phyloP scores from a whole-genome alignment of 1,139 yeast species.

The Candida sanyaensis region DNA sequence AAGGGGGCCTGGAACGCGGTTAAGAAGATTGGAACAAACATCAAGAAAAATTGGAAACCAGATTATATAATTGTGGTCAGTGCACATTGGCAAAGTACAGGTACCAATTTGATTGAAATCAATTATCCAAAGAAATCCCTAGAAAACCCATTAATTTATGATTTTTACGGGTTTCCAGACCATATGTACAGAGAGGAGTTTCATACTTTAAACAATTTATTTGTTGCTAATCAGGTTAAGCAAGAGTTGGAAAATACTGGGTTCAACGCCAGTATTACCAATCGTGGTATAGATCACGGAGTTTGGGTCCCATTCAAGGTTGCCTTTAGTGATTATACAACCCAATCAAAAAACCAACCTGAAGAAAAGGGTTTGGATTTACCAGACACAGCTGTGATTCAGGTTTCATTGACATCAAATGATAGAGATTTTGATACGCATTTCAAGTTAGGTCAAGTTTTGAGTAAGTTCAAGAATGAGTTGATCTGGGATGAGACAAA shows the following conservation, averaged over 20 bases:
- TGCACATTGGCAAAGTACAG: slow-evolving; percentile 73
- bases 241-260: slow-evolving; percentile 42
- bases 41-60: slow-evolving; percentile 54
- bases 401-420: slow-evolving; percentile 59
- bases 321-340: slow-evolving; percentile 54
- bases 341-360: slow-evolving; percentile 18
- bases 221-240: slow-evolving; percentile 47
- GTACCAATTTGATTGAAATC: slow-evolving; percentile 47
- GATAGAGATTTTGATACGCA: slow-evolving; percentile 50
- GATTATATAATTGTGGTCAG: slow-evolving; percentile 65
- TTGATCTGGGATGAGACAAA: slow-evolving; percentile 32
- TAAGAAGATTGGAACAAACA: slow-evolving; percentile 49
- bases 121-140: slow-evolving; percentile 33
- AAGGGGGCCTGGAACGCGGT: slow-evolving; percentile 61
- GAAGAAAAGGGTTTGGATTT: slow-evolving; percentile 40
- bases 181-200: slow-evolving; percentile 65
- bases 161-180: slow-evolving; percentile 70
- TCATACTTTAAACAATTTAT: slow-evolving; percentile 45
- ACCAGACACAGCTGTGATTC: slow-evolving; percentile 55
- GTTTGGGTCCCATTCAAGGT: slow-evolving; percentile 80
- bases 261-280: slow-evolving; percentile 42
- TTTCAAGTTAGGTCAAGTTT: slow-evolving; percentile 55
- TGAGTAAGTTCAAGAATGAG: slow-evolving; percentile 52
- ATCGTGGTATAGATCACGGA: slow-evolving; percentile 79
- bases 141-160: slow-evolving; percentile 55